These are phyloP conservation scores for Acer yangbiense DNA, from an alignment of 345 rosid genomes.

Conservation along the genomic window DNA sequence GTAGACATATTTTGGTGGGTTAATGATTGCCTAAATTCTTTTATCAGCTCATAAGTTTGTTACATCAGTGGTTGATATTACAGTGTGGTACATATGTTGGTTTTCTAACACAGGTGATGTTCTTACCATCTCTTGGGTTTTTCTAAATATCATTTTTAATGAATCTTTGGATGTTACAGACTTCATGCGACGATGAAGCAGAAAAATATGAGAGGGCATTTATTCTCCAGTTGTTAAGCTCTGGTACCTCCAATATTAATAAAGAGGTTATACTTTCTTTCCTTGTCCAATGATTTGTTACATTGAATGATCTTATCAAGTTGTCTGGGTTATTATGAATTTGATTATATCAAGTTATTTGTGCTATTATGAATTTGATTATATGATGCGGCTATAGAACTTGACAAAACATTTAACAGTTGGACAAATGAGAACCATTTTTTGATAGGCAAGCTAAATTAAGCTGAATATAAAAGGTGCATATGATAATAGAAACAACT, in stretches of 20 bases:
- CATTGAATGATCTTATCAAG: slow-evolving; percentile 1
- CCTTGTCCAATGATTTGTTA: slow-evolving; percentile 2
- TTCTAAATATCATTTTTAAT: slow-evolving; percentile 16
- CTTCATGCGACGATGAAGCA: slow-evolving; percentile 68
- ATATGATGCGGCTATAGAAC: background rate
- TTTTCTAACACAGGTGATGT: slow-evolving; percentile 1
- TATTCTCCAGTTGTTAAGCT: slow-evolving; percentile 69
- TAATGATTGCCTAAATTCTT: too few species aligned
- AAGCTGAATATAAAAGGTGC: background rate
- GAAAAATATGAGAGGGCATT: slow-evolving; percentile 86
- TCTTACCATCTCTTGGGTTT: slow-evolving; percentile 5
- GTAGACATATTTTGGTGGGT: too few species aligned
- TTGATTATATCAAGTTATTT: background rate
- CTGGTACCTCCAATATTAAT: slow-evolving; percentile 40
- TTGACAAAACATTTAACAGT: background rate
- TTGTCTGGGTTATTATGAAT: background rate
- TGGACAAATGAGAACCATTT: background rate
- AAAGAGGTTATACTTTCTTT: slow-evolving; percentile 58
- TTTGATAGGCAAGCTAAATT: background rate
- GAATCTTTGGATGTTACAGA: slow-evolving; percentile 44
- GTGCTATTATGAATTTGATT: background rate
- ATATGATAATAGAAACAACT: slow-evolving; percentile 6
- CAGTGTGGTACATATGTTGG: background rate
- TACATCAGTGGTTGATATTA: background rate
- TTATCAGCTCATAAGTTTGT: too few species aligned